These are phyloP conservation scores for Dillenia turbinata DNA, from an alignment of 164 flowering plant genomes.

Conservation along the genomic window DNA sequence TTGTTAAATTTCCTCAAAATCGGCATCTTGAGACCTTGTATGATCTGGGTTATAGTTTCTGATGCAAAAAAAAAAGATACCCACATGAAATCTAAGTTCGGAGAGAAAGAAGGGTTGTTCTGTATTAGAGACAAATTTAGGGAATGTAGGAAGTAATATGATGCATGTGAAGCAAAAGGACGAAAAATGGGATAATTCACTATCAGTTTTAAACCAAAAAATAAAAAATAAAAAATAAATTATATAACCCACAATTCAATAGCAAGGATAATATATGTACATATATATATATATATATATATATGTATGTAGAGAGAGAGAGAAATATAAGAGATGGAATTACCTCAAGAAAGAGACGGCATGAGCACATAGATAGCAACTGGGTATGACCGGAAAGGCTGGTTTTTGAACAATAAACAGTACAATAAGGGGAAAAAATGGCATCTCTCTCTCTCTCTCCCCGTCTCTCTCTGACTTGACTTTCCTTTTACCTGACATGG, in stretches of 20 bases:
- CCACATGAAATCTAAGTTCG: conserved; percentile 4
- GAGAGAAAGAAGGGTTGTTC: conserved; percentile 4
- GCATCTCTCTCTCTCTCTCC: conserved; percentile 6
- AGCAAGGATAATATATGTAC: too few relatives aligned
- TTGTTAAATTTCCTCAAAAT: conserved; percentile 12
- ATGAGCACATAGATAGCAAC: conserved; percentile 8
- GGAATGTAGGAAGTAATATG: conserved; percentile 21
- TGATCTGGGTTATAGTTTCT: conserved; percentile 14
- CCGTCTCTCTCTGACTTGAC: conserved; percentile 2
- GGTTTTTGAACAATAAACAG: conserved; percentile 18
- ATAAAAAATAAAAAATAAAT: neutral
- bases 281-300: too few relatives aligned
- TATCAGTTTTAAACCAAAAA: conserved; percentile 14
- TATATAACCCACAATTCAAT: neutral
- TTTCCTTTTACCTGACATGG: conserved; percentile 23
- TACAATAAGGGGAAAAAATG: conserved; percentile 5
- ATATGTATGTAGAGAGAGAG: too few relatives aligned
- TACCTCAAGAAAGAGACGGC: neutral
- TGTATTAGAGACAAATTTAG: conserved; percentile 16
- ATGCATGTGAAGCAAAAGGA: conserved; percentile 14
- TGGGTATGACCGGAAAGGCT: conserved; percentile 27
- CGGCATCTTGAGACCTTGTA: conserved; percentile 8
- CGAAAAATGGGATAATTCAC: conserved; percentile 17
- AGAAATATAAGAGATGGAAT: conserved; percentile 11
- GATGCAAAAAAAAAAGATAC: conserved; percentile 8